Evolutionary conservation across 2,329 filamentous ascomycete species (phyloP).

Genomic region (Pyricularia grisea): DNA sequence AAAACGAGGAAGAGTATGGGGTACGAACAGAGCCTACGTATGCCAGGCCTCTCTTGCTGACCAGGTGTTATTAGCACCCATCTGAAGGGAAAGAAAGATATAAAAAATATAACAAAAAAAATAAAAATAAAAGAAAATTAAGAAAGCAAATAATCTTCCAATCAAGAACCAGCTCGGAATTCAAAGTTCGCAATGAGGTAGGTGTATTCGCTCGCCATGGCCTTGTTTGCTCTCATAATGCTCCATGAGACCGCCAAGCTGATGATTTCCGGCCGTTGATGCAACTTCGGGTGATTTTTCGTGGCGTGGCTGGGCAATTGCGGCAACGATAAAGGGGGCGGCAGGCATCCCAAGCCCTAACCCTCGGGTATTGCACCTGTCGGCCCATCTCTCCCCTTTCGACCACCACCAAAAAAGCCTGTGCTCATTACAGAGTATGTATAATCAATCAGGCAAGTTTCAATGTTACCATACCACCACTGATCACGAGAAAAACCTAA

Average conservation of each 20-base stretch:
- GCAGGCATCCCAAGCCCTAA: no score
- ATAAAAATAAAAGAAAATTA: no score
- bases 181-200: neutral
- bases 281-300: no score
- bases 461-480: no score
- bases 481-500: neutral
- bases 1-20: neutral
- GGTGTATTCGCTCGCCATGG: neutral
- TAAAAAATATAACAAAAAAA: neutral
- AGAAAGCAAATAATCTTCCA: neutral
- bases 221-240: neutral
- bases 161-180: neutral
- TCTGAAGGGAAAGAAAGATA: neutral
- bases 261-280: neutral
- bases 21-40: neutral
- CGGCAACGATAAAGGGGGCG: no score
- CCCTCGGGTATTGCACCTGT: no score
- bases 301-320: no score
- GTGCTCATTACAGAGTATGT: no score
- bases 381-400: no score
- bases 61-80: neutral
- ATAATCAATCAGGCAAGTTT: no score
- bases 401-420: no score
- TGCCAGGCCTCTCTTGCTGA: neutral
- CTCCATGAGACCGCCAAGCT: neutral